phyloP scores from a whole-genome alignment of 371 early-diverging fungal species.

The Mortierella sp. region DNA sequence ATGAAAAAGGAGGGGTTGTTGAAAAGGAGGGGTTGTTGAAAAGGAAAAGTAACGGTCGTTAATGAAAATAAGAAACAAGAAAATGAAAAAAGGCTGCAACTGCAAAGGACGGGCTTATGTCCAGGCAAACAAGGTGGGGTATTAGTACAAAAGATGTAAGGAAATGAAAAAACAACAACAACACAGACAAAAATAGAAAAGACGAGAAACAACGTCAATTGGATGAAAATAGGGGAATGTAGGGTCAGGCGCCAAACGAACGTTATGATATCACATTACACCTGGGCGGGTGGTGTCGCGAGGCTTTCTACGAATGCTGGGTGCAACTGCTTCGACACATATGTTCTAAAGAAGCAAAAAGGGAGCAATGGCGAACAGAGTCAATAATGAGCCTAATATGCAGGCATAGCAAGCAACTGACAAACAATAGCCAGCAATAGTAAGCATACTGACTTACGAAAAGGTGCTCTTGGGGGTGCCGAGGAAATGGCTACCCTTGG shows the following conservation, averaged over 20 bases:
- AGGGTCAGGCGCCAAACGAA: background rate
- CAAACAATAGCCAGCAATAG: background rate
- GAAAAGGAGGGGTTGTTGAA: background rate
- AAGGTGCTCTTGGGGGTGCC: conserved; percentile 75
- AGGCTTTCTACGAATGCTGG: conserved; percentile 46
- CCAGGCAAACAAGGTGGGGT: background rate
- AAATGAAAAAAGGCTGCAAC: background rate
- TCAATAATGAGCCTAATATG: background rate
- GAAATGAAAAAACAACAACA: background rate
- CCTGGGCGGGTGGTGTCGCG: background rate
- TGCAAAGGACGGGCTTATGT: background rate
- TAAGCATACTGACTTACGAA: conserved; percentile 44
- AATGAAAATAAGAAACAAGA: background rate
- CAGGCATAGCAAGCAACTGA: background rate
- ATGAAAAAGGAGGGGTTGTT: background rate
- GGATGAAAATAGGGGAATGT: background rate
- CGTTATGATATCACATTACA: background rate
- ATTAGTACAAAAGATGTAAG: background rate
- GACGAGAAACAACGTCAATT: background rate
- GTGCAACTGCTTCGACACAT: conserved; percentile 50
- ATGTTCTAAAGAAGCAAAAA: conserved; percentile 25
- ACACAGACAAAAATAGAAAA: background rate
- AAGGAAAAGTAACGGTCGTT: background rate
- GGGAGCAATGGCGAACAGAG: background rate
- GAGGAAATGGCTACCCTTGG: conserved; percentile 70